A percentile compares a stretch with the other conserved stretches of the same genome.
These are phyloP conservation scores for Lathyrus aphaca DNA, from an alignment of 306 rosid genomes.

Conservation along the genomic window DNA sequence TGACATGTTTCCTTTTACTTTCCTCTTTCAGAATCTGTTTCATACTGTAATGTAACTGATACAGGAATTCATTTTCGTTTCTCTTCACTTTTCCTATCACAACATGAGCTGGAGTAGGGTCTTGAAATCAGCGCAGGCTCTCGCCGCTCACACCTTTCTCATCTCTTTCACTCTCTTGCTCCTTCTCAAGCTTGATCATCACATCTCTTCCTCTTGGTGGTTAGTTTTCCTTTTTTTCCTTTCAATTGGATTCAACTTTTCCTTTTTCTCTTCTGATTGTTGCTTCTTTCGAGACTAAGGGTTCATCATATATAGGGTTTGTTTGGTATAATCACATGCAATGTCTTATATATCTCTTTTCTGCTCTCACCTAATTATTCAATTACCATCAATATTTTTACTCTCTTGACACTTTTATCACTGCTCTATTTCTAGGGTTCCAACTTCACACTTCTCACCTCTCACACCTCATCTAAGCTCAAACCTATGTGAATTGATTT, in stretches of 20 bases:
- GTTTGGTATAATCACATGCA: conserved; percentile 21
- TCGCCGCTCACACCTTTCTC: conserved; percentile 79
- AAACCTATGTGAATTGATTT: conserved; percentile 1
- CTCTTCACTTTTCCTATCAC: too few relatives aligned
- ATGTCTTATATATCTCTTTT: conserved; percentile 18
- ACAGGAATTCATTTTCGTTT: too few relatives aligned
- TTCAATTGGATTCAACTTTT: not conserved
- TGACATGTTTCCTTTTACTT: too few relatives aligned
- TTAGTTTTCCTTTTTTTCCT: conserved; percentile 39
- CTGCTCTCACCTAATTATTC: conserved; percentile 5
- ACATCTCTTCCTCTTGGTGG: conserved; percentile 86
- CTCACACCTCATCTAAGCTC: too few relatives aligned
- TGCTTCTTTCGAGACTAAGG: conserved; percentile 12
- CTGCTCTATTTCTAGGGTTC: not conserved
- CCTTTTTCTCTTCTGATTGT: too few relatives aligned
- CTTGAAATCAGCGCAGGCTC: conserved; percentile 83
- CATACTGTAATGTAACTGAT: too few relatives aligned
- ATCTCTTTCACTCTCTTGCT: conserved; percentile 83
- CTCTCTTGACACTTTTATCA: too few relatives aligned
- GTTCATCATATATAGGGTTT: not conserved
- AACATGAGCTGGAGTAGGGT: conserved; percentile 92
- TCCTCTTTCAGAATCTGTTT: too few relatives aligned
- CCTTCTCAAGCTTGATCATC: conserved; percentile 88
- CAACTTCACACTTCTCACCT: not conserved
- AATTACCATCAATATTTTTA: too few relatives aligned